These are phyloP conservation scores for Pisolithus tinctorius DNA, from an alignment of 768 basidiomycete species.

Conservation along the genomic window DNA sequence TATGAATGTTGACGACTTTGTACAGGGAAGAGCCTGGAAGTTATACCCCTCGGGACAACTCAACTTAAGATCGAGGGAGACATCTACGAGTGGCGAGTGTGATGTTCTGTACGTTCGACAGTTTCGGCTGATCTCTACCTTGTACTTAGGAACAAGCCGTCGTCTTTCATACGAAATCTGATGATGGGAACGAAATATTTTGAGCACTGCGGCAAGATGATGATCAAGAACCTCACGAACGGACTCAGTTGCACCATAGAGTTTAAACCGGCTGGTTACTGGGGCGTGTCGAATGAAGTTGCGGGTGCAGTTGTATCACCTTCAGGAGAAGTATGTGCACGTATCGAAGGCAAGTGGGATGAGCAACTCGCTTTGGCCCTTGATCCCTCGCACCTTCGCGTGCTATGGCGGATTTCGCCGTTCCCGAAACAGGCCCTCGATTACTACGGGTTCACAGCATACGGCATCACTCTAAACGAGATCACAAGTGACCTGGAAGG, in stretches of 20 bases:
- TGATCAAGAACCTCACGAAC: slow-evolving; percentile 55
- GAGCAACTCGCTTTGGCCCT: slow-evolving; percentile 67
- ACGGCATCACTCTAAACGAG: slow-evolving; percentile 77
- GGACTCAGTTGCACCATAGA: slow-evolving; percentile 62
- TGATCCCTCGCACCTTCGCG: slow-evolving; percentile 59
- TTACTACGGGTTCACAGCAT: slow-evolving; percentile 80
- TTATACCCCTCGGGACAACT: slow-evolving; percentile 72
- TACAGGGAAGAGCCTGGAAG: slow-evolving; percentile 82
- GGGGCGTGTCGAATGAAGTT: slow-evolving; percentile 72
- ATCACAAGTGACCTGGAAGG: slow-evolving; percentile 58
- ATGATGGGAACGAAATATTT: slow-evolving; percentile 90
- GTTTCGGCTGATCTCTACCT: slow-evolving; percentile 3
- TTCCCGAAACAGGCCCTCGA: slow-evolving; percentile 67
- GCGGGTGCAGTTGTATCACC: slow-evolving; percentile 51
- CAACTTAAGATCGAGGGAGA: slow-evolving; percentile 62
- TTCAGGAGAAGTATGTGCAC: slow-evolving; percentile 47
- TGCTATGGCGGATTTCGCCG: slow-evolving; percentile 71
- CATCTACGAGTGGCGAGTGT: slow-evolving; percentile 60
- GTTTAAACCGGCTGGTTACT: slow-evolving; percentile 83
- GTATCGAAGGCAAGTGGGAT: slow-evolving; percentile 89
- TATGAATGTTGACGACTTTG: slow-evolving; percentile 14
- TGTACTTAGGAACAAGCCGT: slow-evolving; percentile 67
- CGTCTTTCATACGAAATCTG: slow-evolving; percentile 82
- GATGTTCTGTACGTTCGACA: not conserved
- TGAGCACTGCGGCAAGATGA: slow-evolving; percentile 78